A percentile compares a stretch with the other conserved stretches of the same genome.
These are phyloP conservation scores for Rhizopogon salebrosus DNA, from an alignment of 768 basidiomycete species.

Conservation along the genomic window DNA sequence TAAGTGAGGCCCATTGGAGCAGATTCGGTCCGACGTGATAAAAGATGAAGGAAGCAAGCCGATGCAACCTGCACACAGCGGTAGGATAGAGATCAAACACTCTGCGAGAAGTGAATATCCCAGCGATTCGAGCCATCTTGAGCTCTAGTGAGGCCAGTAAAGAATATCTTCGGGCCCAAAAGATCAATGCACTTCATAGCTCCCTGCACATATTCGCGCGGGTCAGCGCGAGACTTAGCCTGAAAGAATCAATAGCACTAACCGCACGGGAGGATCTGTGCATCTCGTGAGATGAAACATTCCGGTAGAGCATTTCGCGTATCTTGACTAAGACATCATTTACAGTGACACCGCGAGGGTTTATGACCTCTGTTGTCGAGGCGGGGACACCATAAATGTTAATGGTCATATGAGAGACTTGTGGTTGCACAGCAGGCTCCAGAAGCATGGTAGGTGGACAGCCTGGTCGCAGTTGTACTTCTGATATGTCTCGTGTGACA, in stretches of 20 bases:
- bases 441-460: conserved; percentile 14
- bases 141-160: conserved; percentile 25
- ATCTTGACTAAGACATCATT: conserved; percentile 24
- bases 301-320: conserved; percentile 20
- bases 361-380: conserved; percentile 27
- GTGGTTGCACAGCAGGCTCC: conserved; percentile 19
- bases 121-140: conserved; percentile 23
- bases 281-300: conserved; percentile 19
- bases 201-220: conserved; percentile 33
- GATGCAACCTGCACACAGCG: not conserved
- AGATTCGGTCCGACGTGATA: not conserved
- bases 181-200: conserved; percentile 33
- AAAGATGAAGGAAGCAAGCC: not conserved
- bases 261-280: conserved; percentile 10
- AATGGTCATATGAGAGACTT: conserved; percentile 11
- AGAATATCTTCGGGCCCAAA: conserved; percentile 25
- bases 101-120: conserved; percentile 20
- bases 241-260: conserved; percentile 24
- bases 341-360: conserved; percentile 21
- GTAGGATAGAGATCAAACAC: conserved; percentile 10
- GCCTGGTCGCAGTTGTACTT: conserved; percentile 14
- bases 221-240: conserved; percentile 24
- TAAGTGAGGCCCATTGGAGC: not conserved
- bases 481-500: conserved; percentile 19
- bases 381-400: conserved; percentile 17